Evolutionary conservation across 2,329 filamentous ascomycete genomes (phyloP), one percentile per base, ranked within the genome.

Genomic region (Pestalotiopsis sp.): DNA sequence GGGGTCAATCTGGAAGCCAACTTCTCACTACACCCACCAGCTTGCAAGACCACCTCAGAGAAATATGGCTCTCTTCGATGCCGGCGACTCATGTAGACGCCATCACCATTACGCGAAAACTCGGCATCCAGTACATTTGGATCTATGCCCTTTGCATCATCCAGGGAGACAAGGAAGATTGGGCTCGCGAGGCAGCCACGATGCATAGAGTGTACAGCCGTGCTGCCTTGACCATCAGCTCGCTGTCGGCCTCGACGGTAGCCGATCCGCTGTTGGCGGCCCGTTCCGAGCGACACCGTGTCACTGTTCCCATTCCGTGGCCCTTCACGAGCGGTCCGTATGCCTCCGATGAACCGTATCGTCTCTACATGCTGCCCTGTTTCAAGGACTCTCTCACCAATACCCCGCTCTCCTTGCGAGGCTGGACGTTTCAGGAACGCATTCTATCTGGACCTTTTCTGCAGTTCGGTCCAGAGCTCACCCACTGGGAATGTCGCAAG

Each of bases 171-270:
- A 9, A 4, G 1, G 64, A 66, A 7, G 68, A 70, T n/a, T 68
- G 66, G 66, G 25, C 9, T 14, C 31, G 45, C 13, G 49, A 69
- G 39, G 64, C 68, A 11, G 20, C 64, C 4, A 31, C 36, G 36
- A 69, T 67, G 68, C 62, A 57, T 12, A 57, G 49, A 17, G 49
- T 69, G 7, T 69, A 69, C 12, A 57, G 36, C 41, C 65, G 65
- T 36, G 65, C 68, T 11, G 59, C 59, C 20, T 45, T 69, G 2
- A 69, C 68, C 5, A 67, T 69, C 25, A 12, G 57, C 5, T 27
- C 13, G 57, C 25, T 59, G 12, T 59, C 57, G 12, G 57, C 57
- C 12, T 59, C 57, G 57, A 59, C 23, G 3, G 57, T 59, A 11
- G 57, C 11, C 12, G 57, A 36, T 59, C 57, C 57, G 27, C 27